Percentiles rank a stretch among this genome's conserved stretches.
Evolutionary conservation across 2,329 filamentous ascomycete species (phyloP).

Genomic region (Mycocentrospora acerina): DNA sequence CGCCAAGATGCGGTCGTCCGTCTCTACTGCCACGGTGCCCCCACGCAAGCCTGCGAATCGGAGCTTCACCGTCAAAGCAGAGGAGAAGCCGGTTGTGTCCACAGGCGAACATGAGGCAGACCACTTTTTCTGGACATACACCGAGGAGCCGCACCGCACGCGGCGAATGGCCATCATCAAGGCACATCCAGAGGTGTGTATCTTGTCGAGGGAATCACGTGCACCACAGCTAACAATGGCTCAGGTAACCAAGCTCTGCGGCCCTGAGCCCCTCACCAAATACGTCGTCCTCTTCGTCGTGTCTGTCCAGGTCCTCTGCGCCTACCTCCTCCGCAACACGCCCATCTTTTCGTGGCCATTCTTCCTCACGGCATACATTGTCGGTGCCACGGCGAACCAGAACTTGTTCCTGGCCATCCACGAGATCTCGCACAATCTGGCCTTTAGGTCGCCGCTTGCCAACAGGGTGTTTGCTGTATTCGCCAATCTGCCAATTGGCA

Average conservation of each 20-base stretch:
- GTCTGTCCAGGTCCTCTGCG: conserved; percentile 73
- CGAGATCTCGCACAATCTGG: conserved; percentile 97
- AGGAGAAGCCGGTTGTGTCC: conserved; percentile 14
- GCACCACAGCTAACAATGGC: conserved; percentile 6
- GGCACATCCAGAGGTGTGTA: conserved; percentile 85
- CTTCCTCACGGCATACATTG: conserved; percentile 82
- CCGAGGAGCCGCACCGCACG: conserved; percentile 93
- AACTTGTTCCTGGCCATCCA: conserved; percentile 98
- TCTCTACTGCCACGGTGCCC: conserved; percentile 36
- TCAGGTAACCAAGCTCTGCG: conserved; percentile 94
- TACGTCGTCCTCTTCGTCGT: conserved; percentile 87
- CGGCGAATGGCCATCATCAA: conserved; percentile 94
- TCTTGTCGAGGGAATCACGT: background rate
- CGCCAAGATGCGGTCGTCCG: conserved; percentile 39
- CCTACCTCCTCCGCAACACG: conserved; percentile 73
- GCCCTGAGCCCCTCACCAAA: conserved; percentile 92
- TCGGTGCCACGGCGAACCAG: conserved; percentile 95
- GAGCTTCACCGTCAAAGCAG: conserved; percentile 24
- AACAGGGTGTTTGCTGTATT: conserved; percentile 89
- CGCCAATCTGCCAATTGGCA: conserved; percentile 91
- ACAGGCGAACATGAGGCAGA: conserved; percentile 41
- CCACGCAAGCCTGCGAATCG: conserved; percentile 24
- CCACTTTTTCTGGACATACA: conserved; percentile 98
- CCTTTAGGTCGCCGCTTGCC: conserved; percentile 75
- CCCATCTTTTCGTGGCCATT: conserved; percentile 82